A percentile compares a stretch with the other conserved stretches of the same genome.
These are phyloP conservation scores for Melaleuca quinquenervia DNA, from an alignment of 345 rosid genomes.

Conservation along the genomic window DNA sequence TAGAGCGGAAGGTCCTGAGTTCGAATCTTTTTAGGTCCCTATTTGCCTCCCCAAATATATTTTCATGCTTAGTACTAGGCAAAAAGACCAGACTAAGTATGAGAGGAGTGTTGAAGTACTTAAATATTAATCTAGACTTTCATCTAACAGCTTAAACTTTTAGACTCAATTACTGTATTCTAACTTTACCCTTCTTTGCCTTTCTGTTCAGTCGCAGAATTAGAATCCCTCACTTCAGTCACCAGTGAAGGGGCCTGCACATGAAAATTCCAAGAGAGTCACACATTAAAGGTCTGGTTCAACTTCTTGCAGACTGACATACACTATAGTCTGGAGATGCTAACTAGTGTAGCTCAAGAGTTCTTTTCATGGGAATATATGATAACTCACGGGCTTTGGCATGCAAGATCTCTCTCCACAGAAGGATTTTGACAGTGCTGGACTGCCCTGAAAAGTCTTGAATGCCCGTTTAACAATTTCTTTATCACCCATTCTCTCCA, in stretches of 20 bases:
- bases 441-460: constrained; percentile 62
- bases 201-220: constrained; percentile 20
- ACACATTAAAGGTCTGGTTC: not conserved
- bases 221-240: constrained; percentile 24
- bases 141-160: too few relatives aligned
- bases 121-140: too few relatives aligned
- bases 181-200: constrained; percentile 57
- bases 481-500: constrained; percentile 96
- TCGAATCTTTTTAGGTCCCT: too few relatives aligned
- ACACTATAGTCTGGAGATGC: not conserved
- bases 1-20: too few relatives aligned
- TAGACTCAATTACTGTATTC: not conserved
- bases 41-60: too few relatives aligned
- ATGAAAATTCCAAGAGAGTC: not conserved
- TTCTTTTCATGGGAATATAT: not conserved
- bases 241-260: constrained; percentile 30
- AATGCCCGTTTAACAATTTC: constrained; percentile 84
- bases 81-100: too few relatives aligned
- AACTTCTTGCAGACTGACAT: not conserved
- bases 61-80: too few relatives aligned
- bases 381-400: constrained; percentile 39
- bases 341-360: not conserved
- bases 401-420: constrained; percentile 25
- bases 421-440: constrained; percentile 29
- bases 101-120: too few relatives aligned